Base-by-base conservation (phyloP, 306 rosid species). In the Vicia sativa region DNA sequence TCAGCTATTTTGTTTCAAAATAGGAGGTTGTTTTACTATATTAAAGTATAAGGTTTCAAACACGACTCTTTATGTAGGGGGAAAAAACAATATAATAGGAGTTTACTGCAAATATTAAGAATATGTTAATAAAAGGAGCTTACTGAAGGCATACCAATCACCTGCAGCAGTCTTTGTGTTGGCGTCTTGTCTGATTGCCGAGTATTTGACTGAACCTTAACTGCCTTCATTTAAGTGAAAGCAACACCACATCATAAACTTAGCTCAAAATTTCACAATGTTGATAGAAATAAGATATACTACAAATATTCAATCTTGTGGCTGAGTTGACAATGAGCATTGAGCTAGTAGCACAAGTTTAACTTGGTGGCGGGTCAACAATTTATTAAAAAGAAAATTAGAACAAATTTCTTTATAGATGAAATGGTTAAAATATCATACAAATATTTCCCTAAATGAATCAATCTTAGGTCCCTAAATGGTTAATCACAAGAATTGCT, bases 111-210 rank as follows among this genome's bases (percentile, higher is more conserved):
- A 69, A 50, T 25, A 66, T 64, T 65, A 57, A 69, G 52, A 61
- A 62, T 68, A 63, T 28, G 58, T 55, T 23, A 25, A 44, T 19
- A 38, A 48, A n/a, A 62, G 37, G 62, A 70, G 67, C 50, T 42
- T 61, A 70, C 69, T 46, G 64, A 77, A 70, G 67, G 70, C 95
- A 56, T 93, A 93, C 99, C 99, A 77, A 85, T 84, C 81, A 93
- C 96, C 89, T 88, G 99, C 76, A 93, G 92, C 77, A 88, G 85
- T 79, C 96, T 80, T 57, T 59, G 85, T 26, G 89, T 34, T 18
- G 82, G 80, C 64, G 84, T 81, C 87, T 83, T 88, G 74, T 93
- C 97, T 19, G 43, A 77, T 64, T 83, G 82, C 37, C 96, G 92
- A 76, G 86, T 80, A 72, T 73, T 68, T 44, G 97, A 82, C 74